These are phyloP conservation scores for Penicillium cosmopolitanum DNA, from an alignment of 495 filamentous ascomycete species.

Conservation along the genomic window DNA sequence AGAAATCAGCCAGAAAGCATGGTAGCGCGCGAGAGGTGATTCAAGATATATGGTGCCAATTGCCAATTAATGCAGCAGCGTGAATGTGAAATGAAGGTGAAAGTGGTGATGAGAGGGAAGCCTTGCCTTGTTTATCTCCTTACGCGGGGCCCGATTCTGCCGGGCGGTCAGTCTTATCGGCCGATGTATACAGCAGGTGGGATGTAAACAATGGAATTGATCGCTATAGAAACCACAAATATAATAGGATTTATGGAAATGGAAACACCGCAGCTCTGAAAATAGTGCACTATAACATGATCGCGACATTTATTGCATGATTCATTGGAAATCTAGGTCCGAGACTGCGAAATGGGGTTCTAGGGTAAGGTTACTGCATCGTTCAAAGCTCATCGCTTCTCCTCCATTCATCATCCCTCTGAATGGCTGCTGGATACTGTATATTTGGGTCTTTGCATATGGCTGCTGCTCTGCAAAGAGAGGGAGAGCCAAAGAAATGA, in stretches of 20 bases:
- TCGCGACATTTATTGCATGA: background rate
- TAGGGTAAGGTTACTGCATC: background rate
- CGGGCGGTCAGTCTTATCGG: constrained; percentile 9
- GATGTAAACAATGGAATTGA: too few species aligned
- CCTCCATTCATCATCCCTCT: background rate
- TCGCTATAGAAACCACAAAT: too few species aligned
- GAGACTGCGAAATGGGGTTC: background rate
- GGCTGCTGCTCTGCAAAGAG: too few species aligned
- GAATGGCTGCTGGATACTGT: too few species aligned
- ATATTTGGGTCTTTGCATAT: too few species aligned
- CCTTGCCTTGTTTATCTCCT: constrained; percentile 43
- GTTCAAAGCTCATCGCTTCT: background rate
- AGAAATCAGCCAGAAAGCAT: background rate
- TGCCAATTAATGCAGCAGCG: background rate
- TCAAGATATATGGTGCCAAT: background rate
- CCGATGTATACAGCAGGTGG: too few species aligned
- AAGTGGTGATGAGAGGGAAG: background rate
- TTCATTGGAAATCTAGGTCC: constrained; percentile 3
- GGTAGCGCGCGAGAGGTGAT: background rate
- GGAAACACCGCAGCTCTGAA: too few species aligned
- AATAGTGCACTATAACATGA: too few species aligned
- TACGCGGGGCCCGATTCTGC: constrained; percentile 43
- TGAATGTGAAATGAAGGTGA: background rate
- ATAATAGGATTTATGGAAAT: too few species aligned
- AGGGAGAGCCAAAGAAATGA: too few species aligned